Evolutionary conservation across 352 stramenopile species (phyloP).

Genomic region (Albugo candida): DNA sequence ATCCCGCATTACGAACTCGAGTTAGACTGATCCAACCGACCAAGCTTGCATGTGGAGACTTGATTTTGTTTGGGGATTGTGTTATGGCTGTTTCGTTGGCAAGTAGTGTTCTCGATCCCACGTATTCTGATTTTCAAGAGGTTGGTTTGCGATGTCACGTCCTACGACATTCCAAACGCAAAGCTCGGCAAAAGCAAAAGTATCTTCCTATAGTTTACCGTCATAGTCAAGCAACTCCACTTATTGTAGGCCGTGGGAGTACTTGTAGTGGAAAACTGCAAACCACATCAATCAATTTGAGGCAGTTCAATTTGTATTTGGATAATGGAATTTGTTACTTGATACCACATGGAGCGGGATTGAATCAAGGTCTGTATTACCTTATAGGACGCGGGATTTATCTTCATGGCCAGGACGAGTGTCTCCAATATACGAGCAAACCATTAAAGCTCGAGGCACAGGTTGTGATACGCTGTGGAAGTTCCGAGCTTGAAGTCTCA

Average conservation of each 20-base stretch:
- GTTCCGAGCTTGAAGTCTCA: conserved; percentile 37
- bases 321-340: conserved; percentile 34
- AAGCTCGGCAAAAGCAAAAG: conserved; percentile 18
- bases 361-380: conserved; percentile 57
- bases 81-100: conserved; percentile 24
- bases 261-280: conserved; percentile 37
- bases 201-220: conserved; percentile 39
- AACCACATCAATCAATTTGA: conserved; percentile 27
- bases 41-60: conserved; percentile 31
- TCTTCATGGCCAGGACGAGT: conserved; percentile 17
- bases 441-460: conserved; percentile 47
- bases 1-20: conserved; percentile 23
- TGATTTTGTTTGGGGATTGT: conserved; percentile 33
- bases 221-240: conserved; percentile 16
- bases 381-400: conserved; percentile 31
- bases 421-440: conserved; percentile 45
- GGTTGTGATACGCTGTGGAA: conserved; percentile 38
- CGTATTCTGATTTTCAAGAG: conserved; percentile 40
- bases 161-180: conserved; percentile 38
- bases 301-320: conserved; percentile 48
- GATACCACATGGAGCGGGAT: conserved; percentile 26
- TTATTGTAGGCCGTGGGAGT: conserved; percentile 35
- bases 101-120: conserved; percentile 8
- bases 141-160: conserved; percentile 41
- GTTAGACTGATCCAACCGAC: conserved; percentile 25